Conservation (phyloP, 768 basidiomycete species). For the Epithele typhae region DNA sequence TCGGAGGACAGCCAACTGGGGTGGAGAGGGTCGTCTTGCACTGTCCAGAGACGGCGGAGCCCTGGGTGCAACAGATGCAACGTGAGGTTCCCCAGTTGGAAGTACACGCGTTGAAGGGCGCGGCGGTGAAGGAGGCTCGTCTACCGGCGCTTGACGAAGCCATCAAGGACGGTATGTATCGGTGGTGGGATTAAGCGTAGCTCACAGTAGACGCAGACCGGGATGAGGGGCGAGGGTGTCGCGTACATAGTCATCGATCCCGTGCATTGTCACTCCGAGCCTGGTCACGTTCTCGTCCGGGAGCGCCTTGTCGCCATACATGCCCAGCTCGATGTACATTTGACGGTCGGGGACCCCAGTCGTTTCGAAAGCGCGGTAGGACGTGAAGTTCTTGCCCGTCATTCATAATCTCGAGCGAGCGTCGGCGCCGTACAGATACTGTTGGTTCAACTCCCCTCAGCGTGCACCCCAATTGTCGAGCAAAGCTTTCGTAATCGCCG, state of each 20-base stretch:
- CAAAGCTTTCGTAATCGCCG: slow-evolving; percentile 13
- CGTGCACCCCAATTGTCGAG: slow-evolving; percentile 15
- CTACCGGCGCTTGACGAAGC: too few relatives aligned
- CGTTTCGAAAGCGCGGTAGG: slow-evolving; percentile 10
- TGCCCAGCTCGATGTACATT: slow-evolving; percentile 20
- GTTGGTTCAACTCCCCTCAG: slow-evolving; percentile 13
- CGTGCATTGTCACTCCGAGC: slow-evolving; percentile 16
- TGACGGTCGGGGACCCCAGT: slow-evolving; percentile 20
- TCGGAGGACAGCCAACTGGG: too few relatives aligned
- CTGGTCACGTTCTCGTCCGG: slow-evolving; percentile 17
- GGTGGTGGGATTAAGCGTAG: too few relatives aligned
- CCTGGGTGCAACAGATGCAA: too few relatives aligned
- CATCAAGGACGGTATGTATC: too few relatives aligned
- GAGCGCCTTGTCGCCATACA: slow-evolving; percentile 18
- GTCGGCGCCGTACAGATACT: slow-evolving; percentile 16
- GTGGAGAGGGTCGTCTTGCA: too few relatives aligned
- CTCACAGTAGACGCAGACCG: too few relatives aligned
- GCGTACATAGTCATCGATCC: slow-evolving; percentile 9
- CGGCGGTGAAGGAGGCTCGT: too few relatives aligned
- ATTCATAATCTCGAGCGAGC: slow-evolving; percentile 18
- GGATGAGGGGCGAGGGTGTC: too few relatives aligned
- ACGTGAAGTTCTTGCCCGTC: slow-evolving; percentile 14
- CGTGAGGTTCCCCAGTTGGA: too few relatives aligned
- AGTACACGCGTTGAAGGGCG: too few relatives aligned
- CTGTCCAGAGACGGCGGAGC: too few relatives aligned